These are phyloP conservation scores for Hibiscus tridactylites DNA, from an alignment of 345 rosid species.

Conservation along the genomic window DNA sequence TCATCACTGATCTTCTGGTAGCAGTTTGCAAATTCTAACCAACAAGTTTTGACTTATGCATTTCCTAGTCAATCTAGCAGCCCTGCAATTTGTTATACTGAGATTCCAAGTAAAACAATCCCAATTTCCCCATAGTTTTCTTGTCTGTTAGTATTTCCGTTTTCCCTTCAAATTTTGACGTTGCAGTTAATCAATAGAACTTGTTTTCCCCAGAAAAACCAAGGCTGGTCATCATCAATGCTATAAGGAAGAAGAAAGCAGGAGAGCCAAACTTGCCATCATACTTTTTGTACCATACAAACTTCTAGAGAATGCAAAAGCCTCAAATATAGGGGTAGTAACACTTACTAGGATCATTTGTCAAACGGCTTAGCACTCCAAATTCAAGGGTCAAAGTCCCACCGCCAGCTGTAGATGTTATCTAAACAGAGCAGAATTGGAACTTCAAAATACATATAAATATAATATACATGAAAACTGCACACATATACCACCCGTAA, in stretches of 20 bases:
- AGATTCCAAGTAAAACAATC: too few relatives aligned
- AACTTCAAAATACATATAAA: slow-evolving; percentile 8
- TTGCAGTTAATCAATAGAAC: too few relatives aligned
- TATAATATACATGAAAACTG: not conserved
- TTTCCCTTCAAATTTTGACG: too few relatives aligned
- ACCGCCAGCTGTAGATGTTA: slow-evolving; percentile 98
- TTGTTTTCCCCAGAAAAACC: not conserved
- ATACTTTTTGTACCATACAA: not conserved
- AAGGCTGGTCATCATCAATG: not conserved
- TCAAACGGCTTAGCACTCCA: slow-evolving; percentile 84
- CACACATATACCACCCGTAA: not conserved
- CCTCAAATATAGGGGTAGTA: not conserved
- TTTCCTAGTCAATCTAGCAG: not conserved
- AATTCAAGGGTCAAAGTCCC: slow-evolving; percentile 97
- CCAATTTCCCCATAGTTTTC: too few relatives aligned
- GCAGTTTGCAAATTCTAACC: not conserved
- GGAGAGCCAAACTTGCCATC: not conserved
- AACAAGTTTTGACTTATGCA: not conserved
- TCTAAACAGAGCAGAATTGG: slow-evolving; percentile 35
- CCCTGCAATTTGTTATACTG: not conserved
- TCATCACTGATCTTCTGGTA: not conserved
- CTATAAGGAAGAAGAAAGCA: not conserved
- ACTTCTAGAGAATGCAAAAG: not conserved
- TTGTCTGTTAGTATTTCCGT: too few relatives aligned
- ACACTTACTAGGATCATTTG: slow-evolving; percentile 82